Base-by-base conservation (phyloP, 306 rosid species). In the Bauhinia variegata region DNA sequence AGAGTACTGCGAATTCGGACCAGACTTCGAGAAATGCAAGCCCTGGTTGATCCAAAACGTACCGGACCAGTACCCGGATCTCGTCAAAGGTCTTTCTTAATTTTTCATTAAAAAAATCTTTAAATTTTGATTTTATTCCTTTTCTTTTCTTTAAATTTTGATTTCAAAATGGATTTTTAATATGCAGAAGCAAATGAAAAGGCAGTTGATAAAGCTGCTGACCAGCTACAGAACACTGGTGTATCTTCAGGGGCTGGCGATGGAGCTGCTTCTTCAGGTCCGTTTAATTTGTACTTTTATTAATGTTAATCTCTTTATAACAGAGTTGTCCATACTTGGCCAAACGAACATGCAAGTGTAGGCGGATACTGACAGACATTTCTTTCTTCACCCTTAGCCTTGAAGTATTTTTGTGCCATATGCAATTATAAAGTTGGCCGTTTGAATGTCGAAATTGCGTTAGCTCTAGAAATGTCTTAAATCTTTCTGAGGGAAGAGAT, bases 21-120 rank as follows among this genome's bases (percentile, higher is more conserved):
- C 97, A 72, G 96, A 95, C 90, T 88, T 95, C 74, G 96, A 82
- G 33, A 88, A 87, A 82, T 95, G 99, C 87, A 95, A 90, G 78
- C 99, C 99, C 77, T 95, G 99, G 99, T 84, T 95, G 87, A 80
- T 95, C 84, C 91, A 83, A 54, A 88, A 95, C 69, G 97, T 83
- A 37, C 95, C 97, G 3, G 82, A 86, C 73, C 56, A 88, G 11
- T 95, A 88, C 68, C 99, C 97, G 9, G 84, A 90, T 86, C 96
- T 95, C 65, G 61, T 86, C 38, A 82, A 82, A 81, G 97, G 99
- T 90, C 16, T 15, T 31, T 16, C 6, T 42, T 10, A 48, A 12
- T 44, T 38, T 41, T 19, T 50, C 18, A 32, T 13, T 0, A 15
- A 19, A 4, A 4, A 14, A 11, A 1, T 53, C 7, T 2, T 8